Base-by-base conservation (phyloP, 192 early-diverging fungal species). In the Paraglomus brasilianum region DNA sequence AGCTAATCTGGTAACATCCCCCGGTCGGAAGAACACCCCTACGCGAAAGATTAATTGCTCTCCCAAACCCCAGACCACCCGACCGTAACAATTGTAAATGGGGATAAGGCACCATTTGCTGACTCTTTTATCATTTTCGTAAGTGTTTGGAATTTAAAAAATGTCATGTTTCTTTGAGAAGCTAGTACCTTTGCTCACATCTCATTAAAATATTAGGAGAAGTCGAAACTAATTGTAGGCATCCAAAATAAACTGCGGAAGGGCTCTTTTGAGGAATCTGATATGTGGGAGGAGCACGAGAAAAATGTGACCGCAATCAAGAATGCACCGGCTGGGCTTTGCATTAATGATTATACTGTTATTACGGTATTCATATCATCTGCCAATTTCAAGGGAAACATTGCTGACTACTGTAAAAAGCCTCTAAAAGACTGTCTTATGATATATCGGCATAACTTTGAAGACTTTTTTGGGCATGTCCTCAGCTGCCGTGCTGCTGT, bases 391-490 rank as follows among this genome's bases (percentile, higher is more conserved):
- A n/a, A n/a, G n/a, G n/a, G n/a, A n/a, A n/a, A n/a, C n/a, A n/a
- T n/a, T n/a, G 30, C 0, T 21, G 51, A 53, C 19, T 7, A 53
- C 19, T 53, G 19, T 8, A 11, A 53, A 53, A 0, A 22, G 9
- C 19, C 30, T 53, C 51, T 24, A 24, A 22, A 53, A 24, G 51
- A 53, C 30, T 53, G 51, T 53, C 19, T 53, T 53, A 11, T 53
- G 51, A 53, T 53, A 24, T 11, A 53, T 53, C 51, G 30, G 30
- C 19, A 53, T 24, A 53, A 53, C 19, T 53, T 53, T 53, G 51
- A 53, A 1, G 14, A 3, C 30, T 53, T 53, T 24, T 53, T 53
- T 11, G 19, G 51, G 19, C 51, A 7, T 53, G 51, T 21, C 19
- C 30, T 53, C 30, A 24, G 19, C 5, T 53, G 8, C 30, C 4